Evolutionary conservation across 208 protist genomes (phyloP), one percentile per base, ranked within the genome.

Genomic region (Crithidia fasciculata): DNA sequence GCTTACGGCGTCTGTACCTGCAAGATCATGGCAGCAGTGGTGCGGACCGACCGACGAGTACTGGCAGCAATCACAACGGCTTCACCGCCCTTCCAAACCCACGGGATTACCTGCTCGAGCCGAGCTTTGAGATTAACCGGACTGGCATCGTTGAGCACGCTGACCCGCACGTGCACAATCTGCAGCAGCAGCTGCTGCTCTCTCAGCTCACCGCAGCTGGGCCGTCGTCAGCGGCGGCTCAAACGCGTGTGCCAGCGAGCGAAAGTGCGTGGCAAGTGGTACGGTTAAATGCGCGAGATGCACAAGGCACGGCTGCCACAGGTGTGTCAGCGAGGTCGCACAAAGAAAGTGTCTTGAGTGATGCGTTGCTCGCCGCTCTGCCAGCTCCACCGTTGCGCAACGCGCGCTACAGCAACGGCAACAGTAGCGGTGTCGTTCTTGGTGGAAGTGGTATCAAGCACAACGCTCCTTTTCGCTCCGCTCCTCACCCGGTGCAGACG

Each of bases 341-440:
- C 54, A 37, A 1, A 0, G 28, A 1, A 28, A 49, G 9, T 8
- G 28, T 13, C 1, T 58, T 78, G 37, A 78, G 65, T 47, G 56
- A 71, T 10, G 55, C 49, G 43, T 37, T 78, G 39, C 50, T 78
- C 15, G 73, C 64, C 8, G 73, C 73, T 28, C 57, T 78, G 8
- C 73, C 73, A 9, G 58, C 64, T 8, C 73, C 64, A 5, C 63
- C 73, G 12, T 16, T 60, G 64, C 72, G 58, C 39, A 56, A 36
- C 15, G 9, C 47, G 18, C 12, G 6, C 28, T 50, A 44, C 47
- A 61, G 66, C 37, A 44, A 12, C 66, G 63, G 28, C 41, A 52
- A 41, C 49, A 60, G 43, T 36, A 39, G 39, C 12, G 15, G 18
- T n/a, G 43, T 2, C 43, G 55, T 16, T 50, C 28, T 28, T 28